Percentiles rank a stretch among this genome's conserved stretches.
Evolutionary conservation across 148 eudicot species (phyloP).

Genomic region (Rhododendron simsii): DNA sequence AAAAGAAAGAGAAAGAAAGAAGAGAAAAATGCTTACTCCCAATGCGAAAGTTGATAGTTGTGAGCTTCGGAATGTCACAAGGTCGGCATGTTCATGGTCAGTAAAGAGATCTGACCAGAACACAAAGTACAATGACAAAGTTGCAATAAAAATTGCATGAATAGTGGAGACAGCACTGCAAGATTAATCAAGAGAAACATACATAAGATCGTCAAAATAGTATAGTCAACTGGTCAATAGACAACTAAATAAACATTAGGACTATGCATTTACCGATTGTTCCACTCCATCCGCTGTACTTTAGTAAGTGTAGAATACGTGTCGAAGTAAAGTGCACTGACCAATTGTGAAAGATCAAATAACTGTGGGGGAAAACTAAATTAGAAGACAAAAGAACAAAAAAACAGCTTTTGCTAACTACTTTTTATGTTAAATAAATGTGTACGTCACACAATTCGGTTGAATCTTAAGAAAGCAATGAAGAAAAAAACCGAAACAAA

Average conservation of each 20-base stretch:
- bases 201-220: not conserved
- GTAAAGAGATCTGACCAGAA: constrained; percentile 91
- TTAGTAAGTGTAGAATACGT: constrained; percentile 68
- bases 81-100: constrained; percentile 43
- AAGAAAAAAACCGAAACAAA: not conserved
- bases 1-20: not conserved
- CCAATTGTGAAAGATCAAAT: constrained; percentile 67
- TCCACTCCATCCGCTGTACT: constrained; percentile 84
- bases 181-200: constrained; percentile 6
- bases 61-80: constrained; percentile 70
- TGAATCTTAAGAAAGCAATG: not conserved
- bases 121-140: constrained; percentile 82
- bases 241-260: not conserved
- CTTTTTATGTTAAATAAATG: not conserved
- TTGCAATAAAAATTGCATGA: constrained; percentile 83
- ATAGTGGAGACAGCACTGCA: constrained; percentile 84
- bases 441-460: not conserved
- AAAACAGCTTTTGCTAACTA: not conserved
- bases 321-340: constrained; percentile 72
- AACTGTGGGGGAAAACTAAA: constrained; percentile 34
- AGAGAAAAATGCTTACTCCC: constrained; percentile 59
- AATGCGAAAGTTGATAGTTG: constrained; percentile 73
- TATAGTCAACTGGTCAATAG: not conserved
- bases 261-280: constrained; percentile 61
- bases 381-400: not conserved